Base-by-base conservation (phyloP, 2,329 filamentous ascomycete genomes). In the Chaetomiaceae sp. region DNA sequence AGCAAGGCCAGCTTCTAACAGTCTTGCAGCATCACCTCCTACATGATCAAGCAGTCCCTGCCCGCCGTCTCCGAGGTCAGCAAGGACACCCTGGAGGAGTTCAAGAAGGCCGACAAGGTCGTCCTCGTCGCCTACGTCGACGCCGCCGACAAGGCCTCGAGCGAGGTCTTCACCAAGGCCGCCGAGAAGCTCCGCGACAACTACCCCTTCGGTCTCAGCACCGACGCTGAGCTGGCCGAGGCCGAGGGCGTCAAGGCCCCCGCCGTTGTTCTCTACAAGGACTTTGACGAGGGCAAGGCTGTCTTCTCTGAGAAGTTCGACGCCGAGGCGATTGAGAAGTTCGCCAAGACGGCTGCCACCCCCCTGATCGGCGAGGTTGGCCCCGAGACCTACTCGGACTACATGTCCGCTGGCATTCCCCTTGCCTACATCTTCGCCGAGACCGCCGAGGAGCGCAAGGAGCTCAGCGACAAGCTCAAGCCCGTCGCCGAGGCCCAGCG, bases 401-500 rank as follows among this genome's bases (percentile, higher is more conserved):
- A 99, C 82, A 99, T 97, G 88, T 84, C 85, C 51, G 83, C 92
- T 64, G 91, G 89, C 63, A 81, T 97, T 63, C 94, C 94, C 57
- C 85, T 99, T 59, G 94, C 91, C 61, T 99, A 97, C 78, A 95
- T 99, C 76, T 97, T 99, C 75, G 86, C 92, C 61, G 91, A 96
- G 78, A 91, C 88, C 42, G 71, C 82, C 25, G 92, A 97, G 76
- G 91, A 96, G 82, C 91, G 94, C 65, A 82, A 87, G 68, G 77
- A 84, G 67, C 84, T 96, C 63, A 78, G 86, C 63, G 82, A 87
- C 61, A 77, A 83, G 59, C 80, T 99, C 67, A 95, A 91, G 81
- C 80, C 89, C 62, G 73, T 99, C 62, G 94, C 94, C 57, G 82
- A 95, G 78, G 88, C 92, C 78, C 84, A 91, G 81, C 92, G 91